Base-by-base conservation (phyloP, 2,329 filamentous ascomycete genomes). In the Aureobasidium sp. region DNA sequence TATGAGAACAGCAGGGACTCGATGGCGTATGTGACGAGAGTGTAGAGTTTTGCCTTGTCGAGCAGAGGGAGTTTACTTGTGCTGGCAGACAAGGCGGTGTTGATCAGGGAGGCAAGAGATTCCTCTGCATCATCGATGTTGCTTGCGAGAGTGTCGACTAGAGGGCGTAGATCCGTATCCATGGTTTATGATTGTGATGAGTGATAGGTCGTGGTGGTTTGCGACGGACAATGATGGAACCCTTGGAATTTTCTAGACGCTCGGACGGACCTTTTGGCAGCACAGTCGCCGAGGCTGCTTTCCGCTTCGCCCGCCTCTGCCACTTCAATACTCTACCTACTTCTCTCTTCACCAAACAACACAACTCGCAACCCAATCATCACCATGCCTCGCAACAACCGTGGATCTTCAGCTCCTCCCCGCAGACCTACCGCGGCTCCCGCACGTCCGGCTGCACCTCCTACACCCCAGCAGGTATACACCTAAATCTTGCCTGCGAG, bases 31-130 rank as follows among this genome's bases (percentile, higher is more conserved):
- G 91, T 88, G 57, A 87, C 81, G 25, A 96, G 80, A n/a, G 94
- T 87, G 72, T 95, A 91, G 63, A 97, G 85, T 77, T 97, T 97
- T 8, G 94, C 91, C 77, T 91, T 92, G 78, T 97, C 93, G 64
- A 99, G 81, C n/a, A 97, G 81, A 1, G 93, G 92, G 32, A 97
- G 81, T 71, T 91, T 91, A 60, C 85, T 86, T 5, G 90, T 85
- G 62, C 85, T 83, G 44, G 87, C 84, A 55, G 84, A 79, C 48
- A 97, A 77, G 1, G 82, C 74, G 54, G 81, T 81, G 39, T 80
- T 78, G 30, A 96, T 77, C 6, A 97, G 77, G n/a, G 93, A 91
- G 65, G 83, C 76, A 32, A 97, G 80, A 4, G 83, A 80, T 39
- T 86, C 83, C 71, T 95, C 85, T 50, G 97, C 82, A 61, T 87